Percentiles rank a stretch among this genome's conserved stretches.
These are phyloP conservation scores for Arthromyces matolae DNA, from an alignment of 768 basidiomycete genomes.

Conservation along the genomic window DNA sequence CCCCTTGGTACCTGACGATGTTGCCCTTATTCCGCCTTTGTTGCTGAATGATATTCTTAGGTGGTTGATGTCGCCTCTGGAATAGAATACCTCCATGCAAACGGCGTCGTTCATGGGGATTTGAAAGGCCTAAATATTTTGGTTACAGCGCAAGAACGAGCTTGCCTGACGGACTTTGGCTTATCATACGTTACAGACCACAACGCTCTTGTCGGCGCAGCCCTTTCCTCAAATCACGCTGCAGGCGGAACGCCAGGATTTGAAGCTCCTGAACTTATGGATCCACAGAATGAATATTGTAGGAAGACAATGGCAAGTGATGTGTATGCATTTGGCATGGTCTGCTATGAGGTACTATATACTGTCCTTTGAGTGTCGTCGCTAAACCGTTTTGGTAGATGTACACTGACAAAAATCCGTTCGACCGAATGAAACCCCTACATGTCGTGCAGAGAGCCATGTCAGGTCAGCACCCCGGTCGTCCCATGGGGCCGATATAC, in stretches of 20 bases:
- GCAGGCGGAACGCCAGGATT: constrained; percentile 26
- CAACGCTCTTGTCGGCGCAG: constrained; percentile 10
- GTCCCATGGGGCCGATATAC: not conserved
- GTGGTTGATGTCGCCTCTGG: constrained; percentile 27
- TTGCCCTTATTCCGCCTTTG: not conserved
- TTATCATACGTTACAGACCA: constrained; percentile 25
- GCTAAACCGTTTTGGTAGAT: not conserved
- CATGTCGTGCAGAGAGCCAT: not conserved
- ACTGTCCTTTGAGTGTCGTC: not conserved
- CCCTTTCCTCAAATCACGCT: constrained; percentile 8
- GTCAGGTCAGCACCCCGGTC: not conserved
- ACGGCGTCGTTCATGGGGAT: constrained; percentile 40
- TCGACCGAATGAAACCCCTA: not conserved
- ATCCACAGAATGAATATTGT: constrained; percentile 12
- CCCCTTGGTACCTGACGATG: not conserved
- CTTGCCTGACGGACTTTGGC: constrained; percentile 47
- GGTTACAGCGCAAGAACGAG: constrained; percentile 21
- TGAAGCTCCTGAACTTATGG: constrained; percentile 32
- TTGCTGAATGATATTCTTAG: constrained; percentile 9
- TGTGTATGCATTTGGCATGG: constrained; percentile 4
- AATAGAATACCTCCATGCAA: constrained; percentile 30
- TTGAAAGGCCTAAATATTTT: constrained; percentile 34
- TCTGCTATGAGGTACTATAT: not conserved
- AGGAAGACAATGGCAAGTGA: constrained; percentile 1
- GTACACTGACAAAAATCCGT: not conserved